Percentiles rank a stretch among this genome's conserved stretches.
These are phyloP conservation scores for Stephania yunnanensis DNA, from an alignment of 164 flowering plant species.

Conservation along the genomic window DNA sequence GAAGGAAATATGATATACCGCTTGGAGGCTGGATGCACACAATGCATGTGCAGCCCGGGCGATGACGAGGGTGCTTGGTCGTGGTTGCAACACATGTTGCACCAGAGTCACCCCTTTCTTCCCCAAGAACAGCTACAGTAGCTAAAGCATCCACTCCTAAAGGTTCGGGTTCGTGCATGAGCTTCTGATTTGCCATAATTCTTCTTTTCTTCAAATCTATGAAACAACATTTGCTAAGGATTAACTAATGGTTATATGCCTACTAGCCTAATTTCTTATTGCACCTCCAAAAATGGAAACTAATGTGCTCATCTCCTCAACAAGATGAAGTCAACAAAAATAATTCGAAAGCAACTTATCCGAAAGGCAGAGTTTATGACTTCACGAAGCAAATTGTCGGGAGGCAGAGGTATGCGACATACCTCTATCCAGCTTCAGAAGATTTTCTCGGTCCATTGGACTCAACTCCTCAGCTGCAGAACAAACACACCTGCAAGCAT, in stretches of 20 bases:
- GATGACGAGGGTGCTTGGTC: slow-evolving; percentile 93
- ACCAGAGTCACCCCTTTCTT: slow-evolving; percentile 33
- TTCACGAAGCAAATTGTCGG: not conserved
- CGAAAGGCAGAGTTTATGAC: not conserved
- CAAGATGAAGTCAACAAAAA: not conserved
- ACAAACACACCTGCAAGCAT: slow-evolving; percentile 53
- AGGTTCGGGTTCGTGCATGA: slow-evolving; percentile 38
- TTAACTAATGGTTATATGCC: not conserved
- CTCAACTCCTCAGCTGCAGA: slow-evolving; percentile 68
- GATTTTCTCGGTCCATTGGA: slow-evolving; percentile 50
- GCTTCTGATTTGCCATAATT: slow-evolving; percentile 24
- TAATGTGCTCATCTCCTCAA: not conserved
- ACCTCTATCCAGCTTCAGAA: slow-evolving; percentile 55
- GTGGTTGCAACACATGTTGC: slow-evolving; percentile 60
- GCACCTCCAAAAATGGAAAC: too few species aligned
- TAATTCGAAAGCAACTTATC: not conserved
- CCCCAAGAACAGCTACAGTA: slow-evolving; percentile 81
- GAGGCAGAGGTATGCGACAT: slow-evolving; percentile 10
- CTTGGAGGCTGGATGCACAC: slow-evolving; percentile 99
- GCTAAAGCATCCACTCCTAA: slow-evolving; percentile 89
- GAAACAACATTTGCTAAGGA: not conserved
- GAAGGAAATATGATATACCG: too few species aligned
- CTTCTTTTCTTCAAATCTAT: slow-evolving; percentile 64
- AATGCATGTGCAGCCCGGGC: slow-evolving; percentile 90
- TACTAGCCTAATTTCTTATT: too few species aligned